Percentiles rank a stretch among this genome's conserved stretches.
These are phyloP conservation scores for Ganoderma meredithae DNA, from an alignment of 1,284 basidiomycete genomes.

Conservation along the genomic window DNA sequence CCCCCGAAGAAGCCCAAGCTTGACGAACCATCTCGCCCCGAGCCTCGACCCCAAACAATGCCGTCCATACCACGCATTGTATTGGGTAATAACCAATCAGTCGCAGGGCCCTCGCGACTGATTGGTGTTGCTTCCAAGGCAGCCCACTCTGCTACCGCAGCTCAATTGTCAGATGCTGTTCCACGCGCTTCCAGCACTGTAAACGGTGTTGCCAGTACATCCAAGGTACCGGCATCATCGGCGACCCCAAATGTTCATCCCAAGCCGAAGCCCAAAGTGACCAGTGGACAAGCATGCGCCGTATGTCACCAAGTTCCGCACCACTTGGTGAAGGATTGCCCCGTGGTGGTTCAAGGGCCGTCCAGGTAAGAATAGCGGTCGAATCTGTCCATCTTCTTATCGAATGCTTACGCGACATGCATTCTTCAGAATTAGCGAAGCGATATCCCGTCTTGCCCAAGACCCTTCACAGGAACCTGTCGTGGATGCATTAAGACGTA, in stretches of 20 bases:
- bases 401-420: constrained; percentile 7
- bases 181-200: constrained; percentile 15
- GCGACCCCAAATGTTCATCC: constrained; percentile 32
- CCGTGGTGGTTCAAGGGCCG: constrained; percentile 55
- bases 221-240: constrained; percentile 50
- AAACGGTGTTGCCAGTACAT: constrained; percentile 33
- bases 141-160: constrained; percentile 22
- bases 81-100: constrained; percentile 10
- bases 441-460: constrained; percentile 54
- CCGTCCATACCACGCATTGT: constrained; percentile 2
- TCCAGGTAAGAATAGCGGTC: constrained; percentile 49
- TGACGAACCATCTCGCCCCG: constrained; percentile 5
- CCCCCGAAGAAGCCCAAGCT: constrained; percentile 28
- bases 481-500: constrained; percentile 51
- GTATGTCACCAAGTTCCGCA: constrained; percentile 52
- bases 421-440: constrained; percentile 22
- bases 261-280: constrained; percentile 47
- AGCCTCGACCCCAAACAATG: neutral
- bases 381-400: neutral
- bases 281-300: constrained; percentile 43
- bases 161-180: constrained; percentile 8
- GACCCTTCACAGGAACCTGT: constrained; percentile 47
- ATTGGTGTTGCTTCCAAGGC: constrained; percentile 9
- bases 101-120: constrained; percentile 22
- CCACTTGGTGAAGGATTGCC: constrained; percentile 61